Percentiles rank a stretch among this genome's conserved stretches.
These are phyloP conservation scores for Colletotrichum karsti DNA, from an alignment of 2,329 filamentous ascomycete species.

Conservation along the genomic window DNA sequence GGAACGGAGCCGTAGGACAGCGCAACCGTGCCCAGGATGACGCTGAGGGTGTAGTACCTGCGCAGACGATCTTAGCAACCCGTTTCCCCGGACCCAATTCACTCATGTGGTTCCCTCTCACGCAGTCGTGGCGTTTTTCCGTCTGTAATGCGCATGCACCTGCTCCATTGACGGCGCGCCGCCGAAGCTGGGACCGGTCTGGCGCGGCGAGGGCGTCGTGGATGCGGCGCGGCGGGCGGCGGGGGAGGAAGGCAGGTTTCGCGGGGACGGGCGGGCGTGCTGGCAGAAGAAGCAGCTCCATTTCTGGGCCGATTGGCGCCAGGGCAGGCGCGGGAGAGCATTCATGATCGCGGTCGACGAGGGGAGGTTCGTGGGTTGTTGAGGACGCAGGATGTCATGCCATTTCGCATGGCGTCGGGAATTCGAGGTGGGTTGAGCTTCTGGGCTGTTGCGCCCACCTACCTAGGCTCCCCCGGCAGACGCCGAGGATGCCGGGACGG, in stretches of 20 bases:
- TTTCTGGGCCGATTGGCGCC: conserved; percentile 38
- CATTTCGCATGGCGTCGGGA: conserved; percentile 10
- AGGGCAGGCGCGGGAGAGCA: conserved; percentile 44
- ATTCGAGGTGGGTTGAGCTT: background rate
- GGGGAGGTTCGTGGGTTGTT: background rate
- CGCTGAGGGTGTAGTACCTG: conserved; percentile 79
- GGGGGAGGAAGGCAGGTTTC: conserved; percentile 18
- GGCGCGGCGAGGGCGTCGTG: conserved; percentile 40
- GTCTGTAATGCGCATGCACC: conserved; percentile 69
- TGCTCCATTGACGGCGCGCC: conserved; percentile 63
- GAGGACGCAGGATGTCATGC: background rate
- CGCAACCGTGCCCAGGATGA: conserved; percentile 82
- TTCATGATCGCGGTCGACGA: conserved; percentile 45
- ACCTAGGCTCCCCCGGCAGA: no score
- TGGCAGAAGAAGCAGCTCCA: conserved; percentile 50
- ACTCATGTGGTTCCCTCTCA: conserved; percentile 33
- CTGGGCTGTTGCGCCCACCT: background rate
- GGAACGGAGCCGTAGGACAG: conserved; percentile 86
- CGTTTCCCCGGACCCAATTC: background rate
- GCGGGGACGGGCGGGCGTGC: conserved; percentile 39
- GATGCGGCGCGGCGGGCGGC: conserved; percentile 37
- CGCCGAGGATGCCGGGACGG: background rate
- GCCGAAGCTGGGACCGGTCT: conserved; percentile 31
- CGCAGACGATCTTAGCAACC: conserved; percentile 26
- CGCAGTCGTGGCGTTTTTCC: conserved; percentile 71